phyloP scores from a whole-genome alignment of 2,329 filamentous ascomycete genomes.

The Aureobasidium pullulans region DNA sequence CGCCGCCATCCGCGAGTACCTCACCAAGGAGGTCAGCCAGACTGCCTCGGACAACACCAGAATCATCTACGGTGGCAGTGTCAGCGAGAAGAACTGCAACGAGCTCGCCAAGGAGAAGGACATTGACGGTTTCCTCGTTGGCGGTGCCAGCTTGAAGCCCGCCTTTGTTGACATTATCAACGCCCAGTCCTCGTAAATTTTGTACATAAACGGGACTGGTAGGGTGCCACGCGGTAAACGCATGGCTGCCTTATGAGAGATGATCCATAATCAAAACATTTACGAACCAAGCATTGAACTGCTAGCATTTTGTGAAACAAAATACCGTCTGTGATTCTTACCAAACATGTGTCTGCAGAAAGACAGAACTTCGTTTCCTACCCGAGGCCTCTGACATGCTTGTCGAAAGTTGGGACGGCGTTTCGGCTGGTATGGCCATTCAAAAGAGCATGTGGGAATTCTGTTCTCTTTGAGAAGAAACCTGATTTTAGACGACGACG shows the following conservation, averaged over 20 bases:
- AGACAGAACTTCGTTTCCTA: no score
- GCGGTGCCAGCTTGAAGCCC: slow-evolving; percentile 93
- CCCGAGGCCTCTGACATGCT: no score
- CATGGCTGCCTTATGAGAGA: slow-evolving; percentile 1
- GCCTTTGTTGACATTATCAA: slow-evolving; percentile 74
- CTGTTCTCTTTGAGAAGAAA: no score
- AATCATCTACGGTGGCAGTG: slow-evolving; percentile 93
- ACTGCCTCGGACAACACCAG: slow-evolving; percentile 79
- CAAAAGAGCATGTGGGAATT: no score
- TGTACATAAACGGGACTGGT: neutral
- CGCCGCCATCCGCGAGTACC: slow-evolving; percentile 83
- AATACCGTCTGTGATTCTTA: neutral
- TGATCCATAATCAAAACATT: slow-evolving; percentile 4
- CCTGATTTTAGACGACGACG: no score
- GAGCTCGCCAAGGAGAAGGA: slow-evolving; percentile 87
- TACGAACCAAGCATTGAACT: neutral
- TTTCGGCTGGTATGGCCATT: no score
- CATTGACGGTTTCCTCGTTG: slow-evolving; percentile 97
- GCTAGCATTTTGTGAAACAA: neutral
- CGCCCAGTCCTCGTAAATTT: slow-evolving; percentile 33
- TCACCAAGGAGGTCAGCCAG: slow-evolving; percentile 65
- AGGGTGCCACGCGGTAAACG: neutral
- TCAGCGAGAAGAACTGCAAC: slow-evolving; percentile 96
- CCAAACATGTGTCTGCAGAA: no score
- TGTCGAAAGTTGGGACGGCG: no score